phyloP scores from a whole-genome alignment of 1,284 basidiomycete genomes.

The Tetrapyrgos nigripes region DNA sequence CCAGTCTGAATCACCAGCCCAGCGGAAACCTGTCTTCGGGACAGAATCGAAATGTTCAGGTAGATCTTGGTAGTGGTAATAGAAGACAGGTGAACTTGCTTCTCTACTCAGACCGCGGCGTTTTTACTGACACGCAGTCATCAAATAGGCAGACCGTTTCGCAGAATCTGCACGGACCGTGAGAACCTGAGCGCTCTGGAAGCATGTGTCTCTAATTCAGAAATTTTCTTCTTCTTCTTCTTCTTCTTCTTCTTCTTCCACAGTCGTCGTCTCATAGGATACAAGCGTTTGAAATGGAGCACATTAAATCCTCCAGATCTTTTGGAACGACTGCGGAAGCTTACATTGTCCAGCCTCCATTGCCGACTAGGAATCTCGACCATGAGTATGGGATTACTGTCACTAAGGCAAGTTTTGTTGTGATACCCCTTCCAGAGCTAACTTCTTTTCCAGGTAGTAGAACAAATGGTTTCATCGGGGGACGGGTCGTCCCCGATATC shows the following conservation, averaged over 20 bases:
- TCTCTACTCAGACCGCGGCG: neutral
- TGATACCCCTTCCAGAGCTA: neutral
- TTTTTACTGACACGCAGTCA: neutral
- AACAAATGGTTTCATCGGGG: no score
- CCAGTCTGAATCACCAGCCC: constrained; percentile 1
- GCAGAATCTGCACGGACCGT: constrained; percentile 2
- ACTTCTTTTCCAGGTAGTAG: neutral
- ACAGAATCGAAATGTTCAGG: neutral
- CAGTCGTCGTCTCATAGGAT: neutral
- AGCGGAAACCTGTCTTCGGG: neutral
- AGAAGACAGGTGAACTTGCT: constrained; percentile 5
- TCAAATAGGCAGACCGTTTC: constrained; percentile 3
- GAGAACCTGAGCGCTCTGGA: neutral
- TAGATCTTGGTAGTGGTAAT: constrained; percentile 4
- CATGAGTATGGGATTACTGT: constrained; percentile 13
- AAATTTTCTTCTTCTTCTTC: neutral
- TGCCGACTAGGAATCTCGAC: constrained; percentile 6
- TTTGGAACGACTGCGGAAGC: neutral
- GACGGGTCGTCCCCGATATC: neutral
- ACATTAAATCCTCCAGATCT: neutral
- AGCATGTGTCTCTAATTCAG: neutral
- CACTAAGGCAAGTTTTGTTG: constrained; percentile 9
- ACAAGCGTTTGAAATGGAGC: constrained; percentile 1
- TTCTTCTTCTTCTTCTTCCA: neutral
- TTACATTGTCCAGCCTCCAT: neutral